Percentiles rank a stretch among this genome's conserved stretches.
These are phyloP conservation scores for Gloeophyllum trabeum DNA, from an alignment of 768 basidiomycete species.

Conservation along the genomic window DNA sequence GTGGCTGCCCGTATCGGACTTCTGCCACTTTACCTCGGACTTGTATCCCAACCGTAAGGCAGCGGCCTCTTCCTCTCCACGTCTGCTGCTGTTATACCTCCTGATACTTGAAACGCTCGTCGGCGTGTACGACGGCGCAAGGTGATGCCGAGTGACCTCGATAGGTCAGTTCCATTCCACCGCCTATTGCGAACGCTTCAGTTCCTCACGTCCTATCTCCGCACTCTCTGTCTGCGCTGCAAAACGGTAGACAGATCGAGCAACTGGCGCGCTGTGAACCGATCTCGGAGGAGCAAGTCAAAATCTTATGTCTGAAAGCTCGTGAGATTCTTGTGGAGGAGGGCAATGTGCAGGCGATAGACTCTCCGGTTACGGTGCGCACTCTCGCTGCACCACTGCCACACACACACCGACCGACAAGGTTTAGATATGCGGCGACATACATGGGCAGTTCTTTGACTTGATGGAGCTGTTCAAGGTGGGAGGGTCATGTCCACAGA, in stretches of 20 bases:
- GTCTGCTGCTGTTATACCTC: too few relatives aligned
- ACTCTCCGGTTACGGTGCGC: conserved; percentile 88
- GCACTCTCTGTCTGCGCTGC: background rate
- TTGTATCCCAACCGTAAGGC: too few relatives aligned
- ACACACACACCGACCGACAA: background rate
- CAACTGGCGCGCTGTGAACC: conserved; percentile 90
- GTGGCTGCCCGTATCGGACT: too few relatives aligned
- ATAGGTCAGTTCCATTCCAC: conserved; percentile 32
- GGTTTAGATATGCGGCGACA: conserved; percentile 81
- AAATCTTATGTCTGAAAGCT: conserved; percentile 89
- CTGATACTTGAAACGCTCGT: too few relatives aligned
- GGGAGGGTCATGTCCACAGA: conserved; percentile 86
- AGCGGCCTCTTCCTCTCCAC: too few relatives aligned
- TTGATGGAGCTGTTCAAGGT: conserved; percentile 92
- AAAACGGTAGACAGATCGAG: conserved; percentile 69
- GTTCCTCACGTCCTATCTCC: background rate
- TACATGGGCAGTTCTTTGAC: conserved; percentile 96
- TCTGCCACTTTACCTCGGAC: too few relatives aligned
- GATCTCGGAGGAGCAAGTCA: conserved; percentile 93
- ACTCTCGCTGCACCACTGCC: conserved; percentile 7
- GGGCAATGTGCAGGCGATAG: conserved; percentile 93
- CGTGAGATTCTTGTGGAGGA: conserved; percentile 96
- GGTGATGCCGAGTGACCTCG: conserved; percentile 51
- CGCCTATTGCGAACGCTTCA: conserved; percentile 3
- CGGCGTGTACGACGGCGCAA: too few relatives aligned